Percentiles rank a stretch among this genome's conserved stretches.
These are phyloP conservation scores for Sarocladium strictum DNA, from an alignment of 2,329 filamentous ascomycete species.

Conservation along the genomic window DNA sequence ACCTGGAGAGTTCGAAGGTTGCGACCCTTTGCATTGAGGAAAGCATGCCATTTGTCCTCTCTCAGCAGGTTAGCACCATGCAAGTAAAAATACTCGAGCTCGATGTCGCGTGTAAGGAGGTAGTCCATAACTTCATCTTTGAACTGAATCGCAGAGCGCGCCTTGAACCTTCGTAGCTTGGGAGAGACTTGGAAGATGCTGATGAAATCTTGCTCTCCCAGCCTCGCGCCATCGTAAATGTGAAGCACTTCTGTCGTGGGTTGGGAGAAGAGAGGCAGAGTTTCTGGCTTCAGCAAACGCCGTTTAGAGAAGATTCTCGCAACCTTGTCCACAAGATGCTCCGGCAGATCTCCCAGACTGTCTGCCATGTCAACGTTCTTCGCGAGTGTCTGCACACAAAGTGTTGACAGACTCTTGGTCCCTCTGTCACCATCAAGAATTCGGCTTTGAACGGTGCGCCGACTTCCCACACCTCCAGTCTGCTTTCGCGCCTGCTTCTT, in stretches of 20 bases:
- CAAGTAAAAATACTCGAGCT: conserved; percentile 68
- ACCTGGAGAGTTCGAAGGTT: conserved; percentile 66
- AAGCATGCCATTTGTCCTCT: conserved; percentile 66
- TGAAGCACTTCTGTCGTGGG: conserved; percentile 43
- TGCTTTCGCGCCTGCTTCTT: conserved; percentile 35
- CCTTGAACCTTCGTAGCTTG: conserved; percentile 61
- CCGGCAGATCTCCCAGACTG: conserved; percentile 54
- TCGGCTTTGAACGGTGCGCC: conserved; percentile 75
- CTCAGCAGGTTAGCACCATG: conserved; percentile 81
- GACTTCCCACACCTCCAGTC: conserved; percentile 50
- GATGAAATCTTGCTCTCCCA: conserved; percentile 70
- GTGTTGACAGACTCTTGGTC: conserved; percentile 60
- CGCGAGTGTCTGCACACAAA: conserved; percentile 57
- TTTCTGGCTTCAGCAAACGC: conserved; percentile 47
- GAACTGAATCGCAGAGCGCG: conserved; percentile 85
- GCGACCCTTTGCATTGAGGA: conserved; percentile 60
- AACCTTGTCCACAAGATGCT: conserved; percentile 50
- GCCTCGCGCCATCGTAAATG: conserved; percentile 55
- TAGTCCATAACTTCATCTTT: conserved; percentile 82
- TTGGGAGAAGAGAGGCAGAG: conserved; percentile 51
- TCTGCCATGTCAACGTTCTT: conserved; percentile 58
- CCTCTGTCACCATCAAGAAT: conserved; percentile 72
- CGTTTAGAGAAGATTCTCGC: conserved; percentile 55
- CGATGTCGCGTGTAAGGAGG: conserved; percentile 63
- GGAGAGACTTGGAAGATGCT: conserved; percentile 74